Percentiles rank a stretch among this genome's conserved stretches.
These are phyloP conservation scores for Kernera saxatilis DNA, from an alignment of 345 rosid species.

Conservation along the genomic window DNA sequence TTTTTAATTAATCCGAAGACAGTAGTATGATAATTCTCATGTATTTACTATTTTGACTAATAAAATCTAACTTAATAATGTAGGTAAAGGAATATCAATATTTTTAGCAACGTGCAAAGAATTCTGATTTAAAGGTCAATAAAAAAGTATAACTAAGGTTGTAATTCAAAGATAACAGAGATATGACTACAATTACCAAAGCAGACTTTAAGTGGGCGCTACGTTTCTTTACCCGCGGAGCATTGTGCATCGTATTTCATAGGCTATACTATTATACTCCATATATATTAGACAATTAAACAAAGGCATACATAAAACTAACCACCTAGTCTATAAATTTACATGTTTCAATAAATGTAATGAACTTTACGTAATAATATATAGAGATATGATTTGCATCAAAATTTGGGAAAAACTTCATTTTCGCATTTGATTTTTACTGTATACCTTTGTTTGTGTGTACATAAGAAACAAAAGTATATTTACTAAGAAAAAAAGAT, in stretches of 20 bases:
- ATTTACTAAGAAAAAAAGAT: neutral
- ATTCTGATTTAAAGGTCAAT: neutral
- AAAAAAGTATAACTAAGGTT: neutral
- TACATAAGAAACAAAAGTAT: neutral
- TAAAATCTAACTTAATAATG: too few species aligned
- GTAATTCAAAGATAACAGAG: neutral
- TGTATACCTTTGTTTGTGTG: neutral
- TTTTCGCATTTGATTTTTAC: neutral
- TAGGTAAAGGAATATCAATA: neutral
- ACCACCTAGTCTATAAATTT: neutral
- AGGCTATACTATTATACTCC: too few species aligned
- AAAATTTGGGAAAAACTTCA: neutral
- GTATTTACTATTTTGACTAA: too few species aligned
- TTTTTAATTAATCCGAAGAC: too few species aligned
- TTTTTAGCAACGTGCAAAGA: neutral
- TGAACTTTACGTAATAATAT: neutral
- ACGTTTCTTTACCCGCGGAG: conserved; percentile 6
- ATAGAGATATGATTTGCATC: neutral
- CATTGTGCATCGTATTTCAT: neutral
- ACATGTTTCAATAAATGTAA: neutral
- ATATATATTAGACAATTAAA: neutral
- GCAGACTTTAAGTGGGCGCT: conserved; percentile 20
- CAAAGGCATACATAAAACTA: neutral
- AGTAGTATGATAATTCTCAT: too few species aligned
- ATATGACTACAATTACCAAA: conserved; percentile 16